Base-by-base conservation (phyloP, 2,329 filamentous ascomycete species). In the Elsinoe australis region DNA sequence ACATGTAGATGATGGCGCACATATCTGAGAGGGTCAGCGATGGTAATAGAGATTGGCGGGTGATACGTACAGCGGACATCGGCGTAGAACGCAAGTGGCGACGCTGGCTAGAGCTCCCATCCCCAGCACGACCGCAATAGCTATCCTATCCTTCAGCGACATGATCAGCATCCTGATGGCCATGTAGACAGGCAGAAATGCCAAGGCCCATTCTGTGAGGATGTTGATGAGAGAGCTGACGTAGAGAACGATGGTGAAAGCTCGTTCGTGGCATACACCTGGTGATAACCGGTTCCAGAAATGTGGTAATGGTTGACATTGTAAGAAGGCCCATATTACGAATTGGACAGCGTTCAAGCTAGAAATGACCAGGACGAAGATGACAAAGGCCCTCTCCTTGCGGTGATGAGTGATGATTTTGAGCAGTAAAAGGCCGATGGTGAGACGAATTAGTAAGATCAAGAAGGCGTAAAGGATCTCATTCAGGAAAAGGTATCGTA, bases 401-500 rank as follows among this genome's bases (percentile, higher is more conserved):
- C 44, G 28, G 28, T 32, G 28, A 21, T 35, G 31, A 3, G 44
- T 26, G 29, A 47, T 26, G 31, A 47, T 35, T 12, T 33, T 32
- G 14, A 47, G 21, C 3, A 47, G 31, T 12, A 47, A 12, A 17
- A 35, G n/a, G n/a, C 44, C 44, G 45, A 38, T 38, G 7, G 45
- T 36, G 2, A 38, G 31, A 29, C 33, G 22, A 46, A 54, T 15
- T 51, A 54, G 8, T 49, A 50, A 17, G 51, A 55, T 26, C 21
- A 53, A 45, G 22, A 47, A 17, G 58, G 54, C 8, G 38, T 22
- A 46, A 59, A 64, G 49, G 53, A 62, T 24, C 26, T 48, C 32
- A 33, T 48, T 48, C 26, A 48, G 32, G 19, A 34, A 35, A 22
- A 47, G 28, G 32, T 33, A 35, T 8, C 19, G n/a, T 12, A 47